Percentiles rank a stretch among this genome's conserved stretches.
Conservation (phyloP, 2,329 filamentous ascomycete species). For the Exophiala mesophila region DNA sequence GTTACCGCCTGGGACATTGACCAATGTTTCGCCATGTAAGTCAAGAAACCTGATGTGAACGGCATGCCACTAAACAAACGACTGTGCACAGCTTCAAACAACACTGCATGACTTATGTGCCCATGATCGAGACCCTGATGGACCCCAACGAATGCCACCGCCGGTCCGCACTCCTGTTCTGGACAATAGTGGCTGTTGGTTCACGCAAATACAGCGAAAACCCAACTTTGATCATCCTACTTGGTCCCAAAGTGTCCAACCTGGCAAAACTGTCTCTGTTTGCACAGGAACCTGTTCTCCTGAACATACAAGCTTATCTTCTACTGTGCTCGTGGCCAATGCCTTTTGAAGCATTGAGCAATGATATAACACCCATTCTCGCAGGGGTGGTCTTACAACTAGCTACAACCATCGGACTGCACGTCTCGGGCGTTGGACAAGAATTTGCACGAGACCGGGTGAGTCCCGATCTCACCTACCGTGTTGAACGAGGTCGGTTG, state of each 20-base stretch:
- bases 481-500: background rate
- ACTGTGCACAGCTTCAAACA: conserved; percentile 51
- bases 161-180: conserved; percentile 57
- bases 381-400: conserved; percentile 1
- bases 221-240: conserved; percentile 48
- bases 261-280: conserved; percentile 1
- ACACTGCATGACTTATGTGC: conserved; percentile 58
- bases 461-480: background rate
- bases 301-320: background rate
- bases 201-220: conserved; percentile 54
- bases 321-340: conserved; percentile 1
- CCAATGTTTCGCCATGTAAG: conserved; percentile 6
- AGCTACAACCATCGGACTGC: background rate
- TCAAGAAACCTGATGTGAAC: conserved; percentile 1
- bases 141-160: conserved; percentile 53
- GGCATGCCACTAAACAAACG: background rate
- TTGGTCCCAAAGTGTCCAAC: conserved; percentile 26
- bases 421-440: conserved; percentile 1
- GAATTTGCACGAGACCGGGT: conserved; percentile 1
- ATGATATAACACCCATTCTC: conserved; percentile 3
- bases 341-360: background rate
- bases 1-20: conserved; percentile 4
- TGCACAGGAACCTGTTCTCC: background rate
- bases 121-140: conserved; percentile 52
- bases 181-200: conserved; percentile 60